phyloP scores from a whole-genome alignment of 2,329 filamentous ascomycete genomes.

The Calycina marina region DNA sequence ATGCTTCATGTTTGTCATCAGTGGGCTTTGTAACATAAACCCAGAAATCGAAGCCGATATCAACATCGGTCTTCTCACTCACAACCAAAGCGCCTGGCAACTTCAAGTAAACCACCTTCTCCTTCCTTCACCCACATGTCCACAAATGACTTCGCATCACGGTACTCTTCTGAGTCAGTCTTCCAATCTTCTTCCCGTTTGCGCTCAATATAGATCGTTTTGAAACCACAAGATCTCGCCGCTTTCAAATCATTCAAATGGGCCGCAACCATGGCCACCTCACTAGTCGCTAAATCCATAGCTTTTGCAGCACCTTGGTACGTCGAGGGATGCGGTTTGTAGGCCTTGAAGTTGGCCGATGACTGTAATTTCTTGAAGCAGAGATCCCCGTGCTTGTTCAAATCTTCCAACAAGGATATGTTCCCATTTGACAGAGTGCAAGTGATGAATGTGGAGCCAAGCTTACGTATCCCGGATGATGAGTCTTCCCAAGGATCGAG shows the following conservation, averaged over 20 bases:
- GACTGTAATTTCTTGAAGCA: constrained; percentile 49
- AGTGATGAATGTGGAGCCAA: constrained; percentile 40
- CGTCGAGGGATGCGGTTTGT: constrained; percentile 56
- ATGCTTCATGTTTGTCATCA: too few relatives aligned
- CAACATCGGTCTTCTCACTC: constrained; percentile 3
- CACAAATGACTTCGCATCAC: constrained; percentile 42
- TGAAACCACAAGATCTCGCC: constrained; percentile 48
- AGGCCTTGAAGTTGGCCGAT: constrained; percentile 55
- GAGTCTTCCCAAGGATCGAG: constrained; percentile 57
- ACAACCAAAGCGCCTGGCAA: constrained; percentile 33
- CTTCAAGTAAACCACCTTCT: constrained; percentile 36
- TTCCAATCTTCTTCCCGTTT: constrained; percentile 48
- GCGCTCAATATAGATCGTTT: constrained; percentile 63
- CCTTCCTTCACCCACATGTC: constrained; percentile 43
- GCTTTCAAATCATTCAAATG: constrained; percentile 56
- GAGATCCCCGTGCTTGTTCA: constrained; percentile 41
- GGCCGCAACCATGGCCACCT: constrained; percentile 67
- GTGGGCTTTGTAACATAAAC: not conserved
- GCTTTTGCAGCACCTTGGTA: constrained; percentile 53
- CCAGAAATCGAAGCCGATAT: not conserved
- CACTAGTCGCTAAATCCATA: constrained; percentile 35
- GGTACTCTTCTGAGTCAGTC: constrained; percentile 33
- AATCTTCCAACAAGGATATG: constrained; percentile 46
- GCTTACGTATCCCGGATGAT: constrained; percentile 34
- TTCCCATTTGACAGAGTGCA: constrained; percentile 68